Percentiles rank a stretch among this genome's conserved stretches.
These are phyloP conservation scores for Jaltomata sinuosa DNA, from an alignment of 257 asterid species.

Conservation along the genomic window DNA sequence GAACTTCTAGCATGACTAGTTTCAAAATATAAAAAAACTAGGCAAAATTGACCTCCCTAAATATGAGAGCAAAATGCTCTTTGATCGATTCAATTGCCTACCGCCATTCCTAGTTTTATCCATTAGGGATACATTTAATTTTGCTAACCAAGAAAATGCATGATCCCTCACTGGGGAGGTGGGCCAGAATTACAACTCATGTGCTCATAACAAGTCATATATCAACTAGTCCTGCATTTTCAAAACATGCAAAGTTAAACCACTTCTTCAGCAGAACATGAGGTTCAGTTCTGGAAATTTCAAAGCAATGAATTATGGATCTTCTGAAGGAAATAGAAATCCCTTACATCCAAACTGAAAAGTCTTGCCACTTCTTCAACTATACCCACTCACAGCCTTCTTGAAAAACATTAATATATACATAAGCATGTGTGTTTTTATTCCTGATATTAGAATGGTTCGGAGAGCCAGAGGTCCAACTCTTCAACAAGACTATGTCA, in stretches of 20 bases:
- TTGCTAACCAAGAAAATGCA: neutral
- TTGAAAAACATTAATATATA: neutral
- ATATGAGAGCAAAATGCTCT: neutral
- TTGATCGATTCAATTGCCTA: neutral
- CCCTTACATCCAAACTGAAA: neutral
- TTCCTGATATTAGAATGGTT: neutral
- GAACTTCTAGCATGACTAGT: neutral
- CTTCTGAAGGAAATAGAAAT: neutral
- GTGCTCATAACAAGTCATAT: neutral
- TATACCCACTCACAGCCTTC: neutral
- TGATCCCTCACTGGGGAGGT: neutral
- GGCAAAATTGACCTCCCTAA: neutral
- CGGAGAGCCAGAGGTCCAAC: neutral
- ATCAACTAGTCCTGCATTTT: neutral
- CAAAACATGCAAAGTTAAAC: neutral
- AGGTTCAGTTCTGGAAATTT: neutral
- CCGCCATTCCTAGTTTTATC: neutral
- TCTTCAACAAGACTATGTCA: neutral
- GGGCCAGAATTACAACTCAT: neutral
- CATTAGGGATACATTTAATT: neutral
- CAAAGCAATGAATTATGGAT: neutral
- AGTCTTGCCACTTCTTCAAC: neutral
- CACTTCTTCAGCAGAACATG: neutral
- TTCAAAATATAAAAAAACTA: neutral
- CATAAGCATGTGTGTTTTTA: neutral